These are phyloP conservation scores for Alectoria sarmentosa DNA, from an alignment of 495 filamentous ascomycete genomes.

Conservation along the genomic window DNA sequence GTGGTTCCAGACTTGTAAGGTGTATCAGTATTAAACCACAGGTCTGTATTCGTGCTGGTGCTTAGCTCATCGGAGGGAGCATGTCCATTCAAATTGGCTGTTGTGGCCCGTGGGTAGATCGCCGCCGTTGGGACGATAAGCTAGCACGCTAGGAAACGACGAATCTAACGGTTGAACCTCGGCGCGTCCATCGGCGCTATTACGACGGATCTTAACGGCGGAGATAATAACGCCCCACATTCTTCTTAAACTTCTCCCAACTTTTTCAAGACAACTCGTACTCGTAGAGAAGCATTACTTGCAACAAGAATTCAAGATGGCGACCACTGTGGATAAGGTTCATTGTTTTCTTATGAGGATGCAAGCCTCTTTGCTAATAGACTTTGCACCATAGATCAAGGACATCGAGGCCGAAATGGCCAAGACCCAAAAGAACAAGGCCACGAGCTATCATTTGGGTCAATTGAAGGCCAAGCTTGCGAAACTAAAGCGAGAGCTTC, in stretches of 20 bases:
- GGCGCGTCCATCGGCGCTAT: background rate
- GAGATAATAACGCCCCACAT: background rate
- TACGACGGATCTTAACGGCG: background rate
- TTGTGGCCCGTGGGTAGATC: too few species aligned
- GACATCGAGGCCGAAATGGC: slow-evolving; percentile 89
- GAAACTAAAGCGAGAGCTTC: slow-evolving; percentile 90
- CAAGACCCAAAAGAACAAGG: slow-evolving; percentile 88
- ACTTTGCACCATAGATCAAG: slow-evolving; percentile 65
- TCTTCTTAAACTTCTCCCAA: background rate
- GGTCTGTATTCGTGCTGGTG: background rate
- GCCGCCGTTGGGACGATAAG: too few species aligned
- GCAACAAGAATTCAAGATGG: slow-evolving; percentile 51
- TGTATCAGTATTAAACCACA: background rate
- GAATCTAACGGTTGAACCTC: background rate
- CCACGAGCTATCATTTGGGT: slow-evolving; percentile 77
- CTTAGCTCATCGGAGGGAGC: background rate
- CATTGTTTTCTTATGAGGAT: slow-evolving; percentile 25
- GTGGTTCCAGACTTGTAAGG: background rate
- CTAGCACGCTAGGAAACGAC: too few species aligned
- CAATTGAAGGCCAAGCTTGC: slow-evolving; percentile 98
- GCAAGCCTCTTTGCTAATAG: slow-evolving; percentile 20
- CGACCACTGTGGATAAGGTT: slow-evolving; percentile 95
- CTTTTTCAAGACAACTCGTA: background rate
- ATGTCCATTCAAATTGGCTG: background rate
- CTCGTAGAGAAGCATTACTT: background rate